phyloP scores from a whole-genome alignment of 2,329 filamentous ascomycete genomes.

The Fusarium luffae region DNA sequence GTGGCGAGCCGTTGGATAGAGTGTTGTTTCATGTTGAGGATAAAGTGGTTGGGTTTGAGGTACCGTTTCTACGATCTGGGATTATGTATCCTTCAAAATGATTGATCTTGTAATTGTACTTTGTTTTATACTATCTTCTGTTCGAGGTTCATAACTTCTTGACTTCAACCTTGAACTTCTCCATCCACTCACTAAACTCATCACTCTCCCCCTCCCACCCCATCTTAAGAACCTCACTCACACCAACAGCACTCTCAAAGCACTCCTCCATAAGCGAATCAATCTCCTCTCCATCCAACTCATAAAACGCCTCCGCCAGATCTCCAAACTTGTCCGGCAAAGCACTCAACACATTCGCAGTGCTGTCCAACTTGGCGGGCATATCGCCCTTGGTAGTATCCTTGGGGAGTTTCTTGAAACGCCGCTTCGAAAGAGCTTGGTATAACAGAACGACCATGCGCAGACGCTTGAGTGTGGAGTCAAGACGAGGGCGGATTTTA shows the following conservation, averaged over 20 bases:
- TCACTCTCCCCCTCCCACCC: slow-evolving; percentile 75
- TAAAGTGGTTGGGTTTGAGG: slow-evolving; percentile 48
- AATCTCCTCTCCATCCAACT: slow-evolving; percentile 68
- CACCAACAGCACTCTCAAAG: slow-evolving; percentile 67
- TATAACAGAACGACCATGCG: slow-evolving; percentile 76
- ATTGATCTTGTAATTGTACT: not conserved
- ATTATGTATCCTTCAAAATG: slow-evolving; percentile 31
- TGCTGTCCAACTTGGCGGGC: slow-evolving; percentile 63
- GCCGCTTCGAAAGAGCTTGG: slow-evolving; percentile 74
- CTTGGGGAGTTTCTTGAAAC: slow-evolving; percentile 69
- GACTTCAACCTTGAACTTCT: slow-evolving; percentile 64
- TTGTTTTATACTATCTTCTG: not conserved
- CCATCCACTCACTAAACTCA: slow-evolving; percentile 83
- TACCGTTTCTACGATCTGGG: slow-evolving; percentile 49
- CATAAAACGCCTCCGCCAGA: slow-evolving; percentile 78
- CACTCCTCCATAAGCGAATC: slow-evolving; percentile 69
- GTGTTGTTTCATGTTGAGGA: slow-evolving; percentile 44
- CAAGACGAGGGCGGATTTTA: slow-evolving; percentile 72
- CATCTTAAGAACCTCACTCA: slow-evolving; percentile 64
- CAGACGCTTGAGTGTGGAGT: slow-evolving; percentile 70
- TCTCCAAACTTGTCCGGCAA: slow-evolving; percentile 78
- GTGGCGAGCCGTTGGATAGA: slow-evolving; percentile 49
- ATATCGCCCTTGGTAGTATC: slow-evolving; percentile 47
- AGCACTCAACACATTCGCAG: slow-evolving; percentile 65
- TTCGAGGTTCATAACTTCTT: slow-evolving; percentile 51